phyloP scores from a whole-genome alignment of 176 grass and related monocot genomes.

The Ananas comosus region DNA sequence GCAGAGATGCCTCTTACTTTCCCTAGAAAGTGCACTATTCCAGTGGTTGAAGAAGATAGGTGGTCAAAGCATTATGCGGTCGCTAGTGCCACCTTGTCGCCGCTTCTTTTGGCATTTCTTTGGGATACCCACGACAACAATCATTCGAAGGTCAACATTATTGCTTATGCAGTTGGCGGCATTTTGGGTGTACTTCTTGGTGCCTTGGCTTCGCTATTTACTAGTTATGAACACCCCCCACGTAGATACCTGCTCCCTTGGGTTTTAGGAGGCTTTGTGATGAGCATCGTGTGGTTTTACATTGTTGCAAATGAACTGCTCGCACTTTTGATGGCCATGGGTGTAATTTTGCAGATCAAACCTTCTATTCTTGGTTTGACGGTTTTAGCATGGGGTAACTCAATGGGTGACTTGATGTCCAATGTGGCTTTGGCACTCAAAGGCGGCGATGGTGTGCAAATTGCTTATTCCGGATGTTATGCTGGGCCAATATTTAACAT shows the following conservation, averaged over 20 bases:
- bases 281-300: conserved; percentile 26
- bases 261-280: conserved; percentile 21
- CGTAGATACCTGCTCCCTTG: conserved; percentile 14
- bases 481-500: conserved; percentile 21
- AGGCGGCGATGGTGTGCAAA: conserved; percentile 15
- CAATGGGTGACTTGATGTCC: conserved; percentile 23
- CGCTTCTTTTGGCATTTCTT: conserved; percentile 15
- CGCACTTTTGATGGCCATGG: conserved; percentile 14
- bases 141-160: not conserved
- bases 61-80: conserved; percentile 18
- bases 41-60: conserved; percentile 11
- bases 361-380: conserved; percentile 18
- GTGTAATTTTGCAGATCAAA: conserved; percentile 14
- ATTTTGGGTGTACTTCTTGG: conserved; percentile 11
- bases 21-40: conserved; percentile 23
- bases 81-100: conserved; percentile 13
- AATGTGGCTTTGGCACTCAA: conserved; percentile 20
- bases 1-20: conserved; percentile 11
- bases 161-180: not conserved
- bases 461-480: conserved; percentile 26
- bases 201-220: conserved; percentile 7
- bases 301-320: conserved; percentile 19
- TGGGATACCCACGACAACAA: not conserved
- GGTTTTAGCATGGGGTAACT: not conserved
- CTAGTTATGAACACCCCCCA: conserved; percentile 11